A percentile compares a stretch with the other conserved stretches of the same genome.
These are phyloP conservation scores for Rhamnella rubrinervis DNA, from an alignment of 331 rosid genomes.

Conservation along the genomic window DNA sequence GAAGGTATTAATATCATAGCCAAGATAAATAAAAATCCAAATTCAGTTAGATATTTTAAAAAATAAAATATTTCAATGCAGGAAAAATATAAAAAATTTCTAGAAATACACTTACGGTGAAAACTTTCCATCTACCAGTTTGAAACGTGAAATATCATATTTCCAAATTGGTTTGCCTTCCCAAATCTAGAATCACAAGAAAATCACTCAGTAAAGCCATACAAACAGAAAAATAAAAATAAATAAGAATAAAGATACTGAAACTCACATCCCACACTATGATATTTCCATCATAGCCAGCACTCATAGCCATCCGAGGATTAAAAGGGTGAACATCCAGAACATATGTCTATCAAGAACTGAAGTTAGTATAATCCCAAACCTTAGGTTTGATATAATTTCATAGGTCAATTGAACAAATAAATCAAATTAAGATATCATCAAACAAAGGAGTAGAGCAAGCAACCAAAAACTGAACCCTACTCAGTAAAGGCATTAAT, in stretches of 20 bases:
- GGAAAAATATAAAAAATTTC: not conserved
- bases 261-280: constrained; percentile 99
- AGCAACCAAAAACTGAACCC: not conserved
- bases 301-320: constrained; percentile 99
- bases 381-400: not conserved
- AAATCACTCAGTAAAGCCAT: constrained; percentile 22
- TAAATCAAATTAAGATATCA: not conserved
- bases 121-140: constrained; percentile 96
- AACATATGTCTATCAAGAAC: constrained; percentile 79
- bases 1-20: not conserved
- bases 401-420: not conserved
- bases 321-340: constrained; percentile 99
- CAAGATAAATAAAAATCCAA: not conserved
- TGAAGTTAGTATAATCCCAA: constrained; percentile 16
- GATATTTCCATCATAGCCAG: constrained; percentile 97
- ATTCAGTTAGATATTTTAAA: not conserved
- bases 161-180: constrained; percentile 87
- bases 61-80: not conserved
- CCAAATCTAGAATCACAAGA: constrained; percentile 71
- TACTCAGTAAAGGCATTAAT: not conserved
- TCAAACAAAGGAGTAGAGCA: not conserved
- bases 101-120: constrained; percentile 74
- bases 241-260: constrained; percentile 19
- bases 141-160: constrained; percentile 75
- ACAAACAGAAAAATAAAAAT: not conserved